These are phyloP conservation scores for Petasospora rhodanensis DNA, from an alignment of 1,139 yeast species.

Conservation along the genomic window DNA sequence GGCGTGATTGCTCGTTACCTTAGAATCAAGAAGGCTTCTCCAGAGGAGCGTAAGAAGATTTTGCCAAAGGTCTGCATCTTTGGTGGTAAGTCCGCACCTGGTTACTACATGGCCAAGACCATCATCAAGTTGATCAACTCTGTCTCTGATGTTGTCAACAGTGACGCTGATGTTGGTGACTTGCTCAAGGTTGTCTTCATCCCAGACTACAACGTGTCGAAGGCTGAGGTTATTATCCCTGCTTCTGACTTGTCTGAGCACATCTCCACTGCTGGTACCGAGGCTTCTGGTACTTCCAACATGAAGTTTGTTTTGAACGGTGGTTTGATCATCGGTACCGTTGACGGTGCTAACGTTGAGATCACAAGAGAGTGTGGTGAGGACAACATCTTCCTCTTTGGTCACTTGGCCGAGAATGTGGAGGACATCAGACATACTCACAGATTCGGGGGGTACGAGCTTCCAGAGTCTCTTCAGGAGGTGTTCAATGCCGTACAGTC, in stretches of 20 bases:
- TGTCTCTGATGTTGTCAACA: slow-evolving; percentile 77
- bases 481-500: slow-evolving; percentile 68
- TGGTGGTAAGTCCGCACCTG: slow-evolving; percentile 97
- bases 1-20: slow-evolving; percentile 84
- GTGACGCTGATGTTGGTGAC: slow-evolving; percentile 69
- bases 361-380: slow-evolving; percentile 92
- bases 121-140: slow-evolving; percentile 81
- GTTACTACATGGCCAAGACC: slow-evolving; percentile 90
- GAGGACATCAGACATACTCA: slow-evolving; percentile 81
- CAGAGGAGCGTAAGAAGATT: slow-evolving; percentile 61
- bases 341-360: slow-evolving; percentile 96
- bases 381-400: slow-evolving; percentile 87
- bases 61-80: slow-evolving; percentile 76
- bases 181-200: slow-evolving; percentile 81
- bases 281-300: slow-evolving; percentile 93
- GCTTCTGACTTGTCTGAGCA: slow-evolving; percentile 91
- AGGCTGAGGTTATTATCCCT: slow-evolving; percentile 87
- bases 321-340: slow-evolving; percentile 91
- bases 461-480: slow-evolving; percentile 49
- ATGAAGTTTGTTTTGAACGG: slow-evolving; percentile 95
- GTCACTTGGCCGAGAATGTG: slow-evolving; percentile 85
- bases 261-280: slow-evolving; percentile 97
- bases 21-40: slow-evolving; percentile 62
- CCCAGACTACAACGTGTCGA: slow-evolving; percentile 90
- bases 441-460: slow-evolving; percentile 44